These are phyloP conservation scores for Tylopilus vinaceipallidus DNA, from an alignment of 768 basidiomycete species.

Conservation along the genomic window DNA sequence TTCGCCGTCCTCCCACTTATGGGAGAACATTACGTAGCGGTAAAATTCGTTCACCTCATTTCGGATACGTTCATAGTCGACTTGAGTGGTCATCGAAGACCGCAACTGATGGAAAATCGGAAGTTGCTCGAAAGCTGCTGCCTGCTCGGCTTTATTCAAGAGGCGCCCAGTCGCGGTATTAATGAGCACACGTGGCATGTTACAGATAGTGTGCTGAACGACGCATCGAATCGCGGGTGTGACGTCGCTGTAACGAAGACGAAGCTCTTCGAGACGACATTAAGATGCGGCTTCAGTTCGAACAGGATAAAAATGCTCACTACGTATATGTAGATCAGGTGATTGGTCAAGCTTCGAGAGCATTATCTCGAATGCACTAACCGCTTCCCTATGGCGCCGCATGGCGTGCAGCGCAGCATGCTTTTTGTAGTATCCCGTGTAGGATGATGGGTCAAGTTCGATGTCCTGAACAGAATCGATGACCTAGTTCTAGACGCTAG, in stretches of 20 bases:
- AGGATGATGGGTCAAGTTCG: background rate
- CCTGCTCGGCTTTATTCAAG: no score
- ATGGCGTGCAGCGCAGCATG: background rate
- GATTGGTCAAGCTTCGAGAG: background rate
- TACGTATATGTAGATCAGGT: background rate
- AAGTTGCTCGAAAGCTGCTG: no score
- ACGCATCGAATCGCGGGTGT: no score
- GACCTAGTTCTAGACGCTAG: background rate
- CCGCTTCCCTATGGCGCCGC: background rate
- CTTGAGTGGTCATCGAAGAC: no score
- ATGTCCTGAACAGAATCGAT: background rate
- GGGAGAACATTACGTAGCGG: no score
- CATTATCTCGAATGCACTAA: background rate
- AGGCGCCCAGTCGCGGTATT: no score
- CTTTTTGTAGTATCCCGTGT: slow-evolving; percentile 3
- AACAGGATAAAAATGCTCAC: background rate
- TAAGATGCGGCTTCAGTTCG: background rate
- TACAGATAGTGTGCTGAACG: no score
- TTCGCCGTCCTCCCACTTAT: no score
- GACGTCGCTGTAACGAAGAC: background rate
- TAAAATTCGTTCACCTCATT: no score
- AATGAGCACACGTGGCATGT: no score
- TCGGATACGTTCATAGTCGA: no score
- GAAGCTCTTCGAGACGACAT: background rate
- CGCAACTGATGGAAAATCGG: no score